Evolutionary conservation across 1,139 yeast species (phyloP), one percentile per base, ranked within the genome.

Genomic region (Wickerhamomyces sp.): DNA sequence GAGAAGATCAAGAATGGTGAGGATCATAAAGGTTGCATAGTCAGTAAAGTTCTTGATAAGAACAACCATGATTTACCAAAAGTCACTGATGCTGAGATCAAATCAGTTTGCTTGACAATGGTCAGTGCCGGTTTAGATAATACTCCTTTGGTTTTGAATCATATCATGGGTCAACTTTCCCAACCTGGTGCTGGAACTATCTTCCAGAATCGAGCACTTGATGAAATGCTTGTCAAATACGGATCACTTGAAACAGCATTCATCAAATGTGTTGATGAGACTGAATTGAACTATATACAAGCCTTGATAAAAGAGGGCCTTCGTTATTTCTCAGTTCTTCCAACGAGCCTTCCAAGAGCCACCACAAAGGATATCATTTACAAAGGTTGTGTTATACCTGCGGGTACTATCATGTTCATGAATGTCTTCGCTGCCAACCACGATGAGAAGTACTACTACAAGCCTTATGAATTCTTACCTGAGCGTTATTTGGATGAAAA

Each of bases 61-160:
- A 36, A 26, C 0, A 19, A 30, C 16, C 23, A 32, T 2, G 46
- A 42, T n/a, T 38, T 23, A 27, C 48, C 47, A 21, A 29, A 32
- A 13, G 42, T 70, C 21, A 55, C 58, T 5, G 56, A 53, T 1
- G 57, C 57, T 3, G 87, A 82, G 49, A 55, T 80, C 31, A 68
- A 68, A 36, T 75, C 86, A 31, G 68, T 80, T 7, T 81, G 89
- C 51, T 59, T 83, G 30, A 79, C 91, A 0, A 75, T 82, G 80
- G 79, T 83, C 0, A 79, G 88, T 46, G 91, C 91, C 5, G 93
- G 93, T 0, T 59, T 83, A 23, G 91, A 83, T 51, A 83, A 84
- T 40, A 75, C 82, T 1, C 82, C 89, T 0, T 63, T 81, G 21
- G 80, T 75, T 36, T 60, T 82, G 37, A 71, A 73, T 43, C 76